A percentile compares a stretch with the other conserved stretches of the same genome.
These are phyloP conservation scores for Sporothrix brasiliensis DNA, from an alignment of 2,329 filamentous ascomycete genomes.

Conservation along the genomic window DNA sequence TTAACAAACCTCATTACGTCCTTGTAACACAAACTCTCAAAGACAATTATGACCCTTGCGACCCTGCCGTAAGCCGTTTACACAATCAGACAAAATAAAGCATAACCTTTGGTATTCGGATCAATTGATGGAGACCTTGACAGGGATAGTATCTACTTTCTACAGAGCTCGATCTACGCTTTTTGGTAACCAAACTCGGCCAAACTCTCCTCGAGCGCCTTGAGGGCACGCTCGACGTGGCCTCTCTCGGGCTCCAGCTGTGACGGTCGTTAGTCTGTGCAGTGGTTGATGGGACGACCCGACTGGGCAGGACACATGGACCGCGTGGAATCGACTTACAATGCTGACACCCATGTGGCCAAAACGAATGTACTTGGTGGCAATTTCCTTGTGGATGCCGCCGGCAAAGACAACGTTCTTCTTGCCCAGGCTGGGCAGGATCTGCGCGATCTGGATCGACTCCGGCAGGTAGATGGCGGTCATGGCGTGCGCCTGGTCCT, in stretches of 20 bases:
- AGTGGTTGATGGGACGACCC: not conserved
- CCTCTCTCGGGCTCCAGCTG: constrained; percentile 73
- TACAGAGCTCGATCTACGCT: constrained; percentile 39
- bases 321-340: constrained; percentile 50
- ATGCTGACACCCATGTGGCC: constrained; percentile 98
- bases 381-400: constrained; percentile 94
- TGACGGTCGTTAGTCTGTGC: constrained; percentile 26
- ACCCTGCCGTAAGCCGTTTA: constrained; percentile 2
- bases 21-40: not conserved
- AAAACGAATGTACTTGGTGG: constrained; percentile 88
- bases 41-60: not conserved
- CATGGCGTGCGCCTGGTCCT: constrained; percentile 96
- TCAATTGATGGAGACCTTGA: not conserved
- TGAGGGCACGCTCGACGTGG: constrained; percentile 83
- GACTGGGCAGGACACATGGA: not conserved
- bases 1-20: no score
- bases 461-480: constrained; percentile 96
- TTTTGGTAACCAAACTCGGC: constrained; percentile 70
- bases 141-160: constrained; percentile 18
- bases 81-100: not conserved
- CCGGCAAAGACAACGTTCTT: constrained; percentile 93
- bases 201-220: constrained; percentile 74
- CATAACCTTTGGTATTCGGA: not conserved
- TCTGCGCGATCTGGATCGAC: constrained; percentile 73
- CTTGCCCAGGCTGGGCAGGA: constrained; percentile 81